Evolutionary conservation across 2,329 filamentous ascomycete species (phyloP).

Genomic region (Nemania sp.): DNA sequence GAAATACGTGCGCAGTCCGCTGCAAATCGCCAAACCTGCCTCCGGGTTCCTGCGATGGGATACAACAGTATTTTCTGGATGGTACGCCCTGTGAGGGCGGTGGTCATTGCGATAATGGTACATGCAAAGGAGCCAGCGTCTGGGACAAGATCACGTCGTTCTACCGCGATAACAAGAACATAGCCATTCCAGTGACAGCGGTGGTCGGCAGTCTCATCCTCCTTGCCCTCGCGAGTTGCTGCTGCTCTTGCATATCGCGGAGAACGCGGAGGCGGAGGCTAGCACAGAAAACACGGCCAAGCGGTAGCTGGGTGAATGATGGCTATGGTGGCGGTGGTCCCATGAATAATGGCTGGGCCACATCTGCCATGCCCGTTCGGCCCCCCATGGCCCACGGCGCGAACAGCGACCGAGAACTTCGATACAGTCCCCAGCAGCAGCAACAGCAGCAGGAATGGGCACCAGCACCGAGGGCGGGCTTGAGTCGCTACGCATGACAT

Average conservation of each 20-base stretch:
- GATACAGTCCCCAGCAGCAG: slow-evolving; percentile 17
- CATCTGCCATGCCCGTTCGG: slow-evolving; percentile 13
- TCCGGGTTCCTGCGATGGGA: slow-evolving; percentile 67
- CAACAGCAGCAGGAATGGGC: slow-evolving; percentile 23
- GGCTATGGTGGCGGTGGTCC: slow-evolving; percentile 33
- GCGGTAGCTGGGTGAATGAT: slow-evolving; percentile 35
- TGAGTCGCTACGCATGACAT: slow-evolving; percentile 28
- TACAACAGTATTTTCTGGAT: slow-evolving; percentile 92
- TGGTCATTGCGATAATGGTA: slow-evolving; percentile 77
- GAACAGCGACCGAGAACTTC: slow-evolving; percentile 10
- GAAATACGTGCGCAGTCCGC: slow-evolving; percentile 72
- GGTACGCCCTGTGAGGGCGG: slow-evolving; percentile 83
- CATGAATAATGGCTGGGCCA: slow-evolving; percentile 27
- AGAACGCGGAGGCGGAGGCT: slow-evolving; percentile 36
- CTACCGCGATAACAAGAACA: slow-evolving; percentile 74
- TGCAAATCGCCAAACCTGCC: slow-evolving; percentile 75
- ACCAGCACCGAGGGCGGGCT: slow-evolving; percentile 8
- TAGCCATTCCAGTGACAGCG: slow-evolving; percentile 79
- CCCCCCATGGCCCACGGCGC: slow-evolving; percentile 24
- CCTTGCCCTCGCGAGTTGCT: slow-evolving; percentile 70
- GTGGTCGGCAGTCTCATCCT: slow-evolving; percentile 75
- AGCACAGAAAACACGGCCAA: slow-evolving; percentile 35
- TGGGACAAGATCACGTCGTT: slow-evolving; percentile 73
- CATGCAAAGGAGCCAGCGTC: slow-evolving; percentile 72
- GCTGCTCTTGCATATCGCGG: slow-evolving; percentile 59